Conservation (phyloP, 495 filamentous ascomycete genomes). For the Sporormia fimetaria region DNA sequence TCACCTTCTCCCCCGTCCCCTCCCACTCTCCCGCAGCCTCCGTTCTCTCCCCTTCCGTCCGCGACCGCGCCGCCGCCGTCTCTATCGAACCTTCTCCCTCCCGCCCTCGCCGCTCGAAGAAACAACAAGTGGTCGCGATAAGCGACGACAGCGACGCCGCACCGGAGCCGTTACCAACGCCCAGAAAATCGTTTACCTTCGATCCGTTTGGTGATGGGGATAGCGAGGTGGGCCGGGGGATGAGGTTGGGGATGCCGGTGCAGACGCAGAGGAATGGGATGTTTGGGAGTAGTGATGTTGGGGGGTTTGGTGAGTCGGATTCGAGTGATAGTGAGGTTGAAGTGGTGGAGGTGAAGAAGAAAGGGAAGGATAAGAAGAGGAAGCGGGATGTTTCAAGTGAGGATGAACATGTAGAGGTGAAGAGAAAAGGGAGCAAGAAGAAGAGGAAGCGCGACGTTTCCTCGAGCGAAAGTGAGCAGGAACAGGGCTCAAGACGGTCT, state of each 20-base stretch:
- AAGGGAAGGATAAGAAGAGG: not conserved
- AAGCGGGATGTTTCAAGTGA: constrained; percentile 3
- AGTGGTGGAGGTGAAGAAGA: not conserved
- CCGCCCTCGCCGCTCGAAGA: constrained; percentile 23
- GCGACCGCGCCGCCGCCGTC: constrained; percentile 26
- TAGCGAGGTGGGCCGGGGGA: not conserved
- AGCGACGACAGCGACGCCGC: constrained; percentile 17
- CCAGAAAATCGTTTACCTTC: constrained; percentile 3
- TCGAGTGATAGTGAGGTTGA: constrained; percentile 3
- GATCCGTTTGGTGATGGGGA: constrained; percentile 13
- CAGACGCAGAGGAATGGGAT: not conserved
- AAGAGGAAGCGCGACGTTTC: not conserved
- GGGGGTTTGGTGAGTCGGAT: not conserved
- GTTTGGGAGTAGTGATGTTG: not conserved
- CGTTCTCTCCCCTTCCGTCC: constrained; percentile 19
- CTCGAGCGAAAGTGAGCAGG: no score
- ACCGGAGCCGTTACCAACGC: constrained; percentile 1
- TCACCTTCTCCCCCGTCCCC: constrained; percentile 30
- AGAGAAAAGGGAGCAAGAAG: not conserved
- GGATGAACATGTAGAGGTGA: not conserved
- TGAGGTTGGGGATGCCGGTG: constrained; percentile 11
- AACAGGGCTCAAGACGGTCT: not conserved
- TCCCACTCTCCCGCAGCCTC: constrained; percentile 26
- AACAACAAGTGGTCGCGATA: constrained; percentile 14
- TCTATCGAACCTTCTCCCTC: constrained; percentile 18